Base-by-base conservation (phyloP, 768 basidiomycete genomes). In the Leccinum subtestaceum region DNA sequence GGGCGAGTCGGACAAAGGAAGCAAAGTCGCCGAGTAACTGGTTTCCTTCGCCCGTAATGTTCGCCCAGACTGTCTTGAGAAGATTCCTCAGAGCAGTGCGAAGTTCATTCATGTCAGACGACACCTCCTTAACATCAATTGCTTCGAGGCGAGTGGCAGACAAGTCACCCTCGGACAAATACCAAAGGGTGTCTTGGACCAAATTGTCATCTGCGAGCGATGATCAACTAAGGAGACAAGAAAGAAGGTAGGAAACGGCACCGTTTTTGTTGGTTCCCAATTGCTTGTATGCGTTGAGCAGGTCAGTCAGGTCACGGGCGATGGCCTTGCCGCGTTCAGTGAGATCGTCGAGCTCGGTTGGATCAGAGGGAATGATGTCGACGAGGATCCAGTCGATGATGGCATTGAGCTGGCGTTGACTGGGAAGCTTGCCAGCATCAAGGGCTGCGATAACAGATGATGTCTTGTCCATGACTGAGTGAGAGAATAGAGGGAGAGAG, bases 401-500 rank as follows among this genome's bases (percentile, higher is more conserved):
- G 0, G 67, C 66, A 60, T 78, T 77, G 40, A 82, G 63, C 66
- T 91, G 89, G 29, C 80, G 70, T 11, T 87, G 84, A 2, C 78
- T 78, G 17, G 89, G 89, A 4, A 89, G 74, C 67, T 91, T 91
- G 21, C 87, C 87, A 17, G 87, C 87, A 61, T 84, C 80, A 64
- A 90, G 72, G 8, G 89, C 89, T 50, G 86, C 89, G 57, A 86
- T 68, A 25, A 89, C 65, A 38, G 85, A 84, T 17, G 85, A 77
- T 51, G 80, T 60, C 74, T 81, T 83, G 58, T 91, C 86, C 87
- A 90, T 89, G 58, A n/a, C 53, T 9, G 32, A 38, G 52, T 52
- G 40, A 43, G n/a, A 13, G 8, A 3, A 49, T 12, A 6, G 5
- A 7, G 1, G n/a, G 17, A 17, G 40, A 53, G 17, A 52, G 32